A percentile compares a stretch with the other conserved stretches of the same genome.
Conservation (phyloP, 31 red algal genomes). For the Bonnemaisonia californica region DNA sequence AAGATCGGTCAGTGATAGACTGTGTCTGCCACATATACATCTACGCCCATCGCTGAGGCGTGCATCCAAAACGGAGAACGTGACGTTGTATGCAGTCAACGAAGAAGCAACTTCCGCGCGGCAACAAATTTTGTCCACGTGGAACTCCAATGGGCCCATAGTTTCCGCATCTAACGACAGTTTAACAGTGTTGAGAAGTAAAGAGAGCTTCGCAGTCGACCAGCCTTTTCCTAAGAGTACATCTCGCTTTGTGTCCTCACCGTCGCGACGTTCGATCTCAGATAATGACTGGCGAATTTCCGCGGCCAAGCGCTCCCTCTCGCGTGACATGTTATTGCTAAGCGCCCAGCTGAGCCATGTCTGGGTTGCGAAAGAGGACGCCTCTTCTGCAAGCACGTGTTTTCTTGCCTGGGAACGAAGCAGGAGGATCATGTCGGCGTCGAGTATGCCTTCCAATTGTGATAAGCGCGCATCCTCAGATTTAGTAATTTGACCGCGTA, state of each 20-base stretch:
- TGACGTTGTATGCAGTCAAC: not conserved
- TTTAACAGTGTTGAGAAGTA: not conserved
- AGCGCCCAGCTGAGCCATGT: conserved; percentile 64
- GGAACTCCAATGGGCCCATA: not conserved
- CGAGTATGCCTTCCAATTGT: conserved; percentile 39
- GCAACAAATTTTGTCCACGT: not conserved
- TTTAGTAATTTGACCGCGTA: conserved; percentile 8
- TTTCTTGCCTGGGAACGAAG: conserved; percentile 45
- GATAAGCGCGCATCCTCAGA: conserved; percentile 12
- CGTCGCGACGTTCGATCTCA: conserved; percentile 10
- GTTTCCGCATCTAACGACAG: not conserved
- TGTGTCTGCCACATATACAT: not conserved
- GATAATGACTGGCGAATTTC: conserved; percentile 48
- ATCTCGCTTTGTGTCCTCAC: conserved; percentile 12
- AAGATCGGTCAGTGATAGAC: not conserved
- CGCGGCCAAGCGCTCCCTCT: conserved; percentile 43
- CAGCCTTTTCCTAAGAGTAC: not conserved
- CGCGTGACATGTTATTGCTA: conserved; percentile 27
- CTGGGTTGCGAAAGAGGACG: conserved; percentile 61
- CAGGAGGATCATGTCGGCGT: conserved; percentile 48
- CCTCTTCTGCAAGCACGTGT: conserved; percentile 55
- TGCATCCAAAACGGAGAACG: not conserved
- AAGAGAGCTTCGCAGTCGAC: not conserved
- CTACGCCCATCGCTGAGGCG: not conserved
- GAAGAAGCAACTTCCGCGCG: not conserved